Evolutionary conservation across 2,329 filamentous ascomycete genomes (phyloP).

Genomic region (Ophiosphaerella herpotricha): DNA sequence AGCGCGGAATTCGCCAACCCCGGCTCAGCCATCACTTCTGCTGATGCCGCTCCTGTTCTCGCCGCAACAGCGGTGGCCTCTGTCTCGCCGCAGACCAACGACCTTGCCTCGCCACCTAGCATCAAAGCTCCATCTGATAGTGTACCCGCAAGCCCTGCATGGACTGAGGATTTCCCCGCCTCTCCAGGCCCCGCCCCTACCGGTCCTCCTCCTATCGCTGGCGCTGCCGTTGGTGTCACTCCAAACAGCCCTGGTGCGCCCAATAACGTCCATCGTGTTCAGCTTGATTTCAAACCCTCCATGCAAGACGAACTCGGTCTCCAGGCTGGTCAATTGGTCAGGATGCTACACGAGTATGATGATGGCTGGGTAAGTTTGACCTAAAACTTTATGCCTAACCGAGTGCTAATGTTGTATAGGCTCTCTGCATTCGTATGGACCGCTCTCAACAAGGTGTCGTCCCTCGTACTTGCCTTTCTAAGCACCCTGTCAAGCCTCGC

Average conservation of each 20-base stretch:
- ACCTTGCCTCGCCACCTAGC: slow-evolving; percentile 47
- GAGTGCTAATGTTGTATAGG: slow-evolving; percentile 56
- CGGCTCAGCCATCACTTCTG: slow-evolving; percentile 48
- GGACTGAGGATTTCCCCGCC: slow-evolving; percentile 63
- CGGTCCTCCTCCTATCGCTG: slow-evolving; percentile 51
- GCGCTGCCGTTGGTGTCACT: slow-evolving; percentile 64
- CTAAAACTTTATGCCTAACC: not conserved
- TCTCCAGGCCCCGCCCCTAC: slow-evolving; percentile 52
- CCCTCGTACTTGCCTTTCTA: slow-evolving; percentile 90
- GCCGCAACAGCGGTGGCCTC: slow-evolving; percentile 31
- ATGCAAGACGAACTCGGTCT: slow-evolving; percentile 91
- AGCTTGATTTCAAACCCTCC: slow-evolving; percentile 90
- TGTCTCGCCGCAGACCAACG: slow-evolving; percentile 34
- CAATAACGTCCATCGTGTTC: slow-evolving; percentile 83
- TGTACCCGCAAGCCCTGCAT: slow-evolving; percentile 61
- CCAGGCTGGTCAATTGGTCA: slow-evolving; percentile 78
- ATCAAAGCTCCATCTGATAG: slow-evolving; percentile 53
- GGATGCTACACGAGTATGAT: slow-evolving; percentile 93
- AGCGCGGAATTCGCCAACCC: slow-evolving; percentile 37
- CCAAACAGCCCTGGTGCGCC: slow-evolving; percentile 58
- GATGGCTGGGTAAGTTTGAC: slow-evolving; percentile 85
- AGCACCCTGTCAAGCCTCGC: slow-evolving; percentile 86
- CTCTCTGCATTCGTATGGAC: slow-evolving; percentile 88
- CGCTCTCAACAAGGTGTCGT: slow-evolving; percentile 91
- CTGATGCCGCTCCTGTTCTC: slow-evolving; percentile 47